Percentiles rank a stretch among this genome's conserved stretches.
These are phyloP conservation scores for Neospora caninum DNA, from an alignment of 169 alveolate species.

Conservation along the genomic window DNA sequence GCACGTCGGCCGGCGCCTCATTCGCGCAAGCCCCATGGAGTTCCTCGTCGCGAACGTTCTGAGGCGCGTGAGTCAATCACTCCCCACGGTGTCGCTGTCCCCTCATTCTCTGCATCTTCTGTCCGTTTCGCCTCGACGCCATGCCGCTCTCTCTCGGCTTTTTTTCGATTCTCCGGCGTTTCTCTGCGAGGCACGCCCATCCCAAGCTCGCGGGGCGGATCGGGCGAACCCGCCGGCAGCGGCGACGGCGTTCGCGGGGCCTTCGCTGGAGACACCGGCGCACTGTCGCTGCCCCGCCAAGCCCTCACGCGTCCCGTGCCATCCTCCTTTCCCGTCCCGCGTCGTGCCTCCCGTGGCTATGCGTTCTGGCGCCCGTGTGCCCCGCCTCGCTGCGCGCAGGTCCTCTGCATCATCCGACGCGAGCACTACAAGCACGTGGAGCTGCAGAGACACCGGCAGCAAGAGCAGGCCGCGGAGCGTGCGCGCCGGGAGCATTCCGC, in stretches of 20 bases:
- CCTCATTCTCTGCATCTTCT: neutral
- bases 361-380: too few relatives aligned
- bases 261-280: too few relatives aligned
- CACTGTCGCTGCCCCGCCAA: too few relatives aligned
- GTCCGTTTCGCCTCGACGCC: neutral
- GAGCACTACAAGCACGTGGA: conserved; percentile 49
- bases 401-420: conserved; percentile 31
- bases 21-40: conserved; percentile 47
- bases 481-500: neutral
- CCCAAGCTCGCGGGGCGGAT: too few relatives aligned
- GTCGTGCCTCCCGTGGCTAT: neutral
- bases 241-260: too few relatives aligned
- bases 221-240: too few relatives aligned
- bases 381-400: neutral
- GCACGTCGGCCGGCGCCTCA: conserved; percentile 33
- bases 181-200: too few relatives aligned
- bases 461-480: conserved; percentile 14
- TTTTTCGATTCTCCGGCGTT: neutral
- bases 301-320: too few relatives aligned
- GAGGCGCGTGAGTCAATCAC: neutral
- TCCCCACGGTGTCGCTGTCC: neutral
- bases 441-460: conserved; percentile 2
- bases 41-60: conserved; percentile 30
- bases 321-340: too few relatives aligned
- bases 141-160: neutral